phyloP scores from a whole-genome alignment of 176 grass and related monocot species.

The Musa troglodytarum region DNA sequence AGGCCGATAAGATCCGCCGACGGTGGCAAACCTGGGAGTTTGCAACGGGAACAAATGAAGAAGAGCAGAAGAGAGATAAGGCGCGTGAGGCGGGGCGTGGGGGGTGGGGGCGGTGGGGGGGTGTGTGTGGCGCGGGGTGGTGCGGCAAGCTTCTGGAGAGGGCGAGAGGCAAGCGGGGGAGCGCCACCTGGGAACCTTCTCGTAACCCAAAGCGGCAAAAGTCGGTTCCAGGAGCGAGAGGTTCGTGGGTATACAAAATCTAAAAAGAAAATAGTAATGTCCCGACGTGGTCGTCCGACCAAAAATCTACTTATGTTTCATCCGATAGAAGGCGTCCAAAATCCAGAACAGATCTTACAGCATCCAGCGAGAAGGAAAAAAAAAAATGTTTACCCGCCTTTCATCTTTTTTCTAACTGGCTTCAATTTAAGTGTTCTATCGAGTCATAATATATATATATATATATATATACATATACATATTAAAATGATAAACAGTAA shows the following conservation, averaged over 20 bases:
- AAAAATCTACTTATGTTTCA: no score
- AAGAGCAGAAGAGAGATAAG: not conserved
- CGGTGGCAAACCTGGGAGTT: not conserved
- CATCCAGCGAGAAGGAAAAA: no score
- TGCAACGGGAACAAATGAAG: not conserved
- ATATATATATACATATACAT: no score
- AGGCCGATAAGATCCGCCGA: not conserved
- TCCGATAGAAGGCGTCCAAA: no score
- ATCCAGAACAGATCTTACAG: no score
- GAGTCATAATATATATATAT: no score
- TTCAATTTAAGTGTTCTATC: no score
- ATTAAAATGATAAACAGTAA: no score
- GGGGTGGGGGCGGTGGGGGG: not conserved
- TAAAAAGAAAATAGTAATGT: no score
- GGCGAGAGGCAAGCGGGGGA: not conserved
- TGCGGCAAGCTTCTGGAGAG: not conserved
- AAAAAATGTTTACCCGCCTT: no score
- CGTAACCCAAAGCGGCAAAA: not conserved
- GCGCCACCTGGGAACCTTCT: not conserved
- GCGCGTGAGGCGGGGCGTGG: not conserved
- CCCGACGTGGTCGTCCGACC: no score
- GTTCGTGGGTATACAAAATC: not conserved
- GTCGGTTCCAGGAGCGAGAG: not conserved
- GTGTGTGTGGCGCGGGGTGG: not conserved
- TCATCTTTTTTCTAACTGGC: no score